Conservation (phyloP, 306 rosid genomes). For the Ceratonia siliqua region DNA sequence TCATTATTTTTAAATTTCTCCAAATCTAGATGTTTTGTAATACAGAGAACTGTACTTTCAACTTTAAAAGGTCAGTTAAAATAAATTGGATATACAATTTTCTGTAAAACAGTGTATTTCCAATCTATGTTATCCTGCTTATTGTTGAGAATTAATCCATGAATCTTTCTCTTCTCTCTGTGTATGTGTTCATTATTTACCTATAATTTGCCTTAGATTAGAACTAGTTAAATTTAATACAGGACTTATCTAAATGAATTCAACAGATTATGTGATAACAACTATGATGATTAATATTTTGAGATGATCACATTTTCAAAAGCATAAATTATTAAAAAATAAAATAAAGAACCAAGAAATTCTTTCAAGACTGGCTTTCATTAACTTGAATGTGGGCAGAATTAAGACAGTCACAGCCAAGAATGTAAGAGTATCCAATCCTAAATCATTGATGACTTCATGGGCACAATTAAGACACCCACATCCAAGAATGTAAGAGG, state of each 20-base stretch:
- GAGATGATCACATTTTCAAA: neutral
- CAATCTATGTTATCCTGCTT: neutral
- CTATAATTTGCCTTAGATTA: neutral
- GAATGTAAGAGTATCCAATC: conserved; percentile 68
- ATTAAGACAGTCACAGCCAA: conserved; percentile 60
- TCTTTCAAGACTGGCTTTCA: conserved; percentile 41
- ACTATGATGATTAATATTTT: neutral
- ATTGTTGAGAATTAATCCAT: neutral
- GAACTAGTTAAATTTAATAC: neutral
- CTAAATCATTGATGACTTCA: conserved; percentile 79
- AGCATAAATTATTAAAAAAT: neutral
- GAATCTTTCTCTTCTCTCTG: neutral
- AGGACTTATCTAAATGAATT: neutral
- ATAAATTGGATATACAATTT: neutral
- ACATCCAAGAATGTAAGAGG: too few species aligned
- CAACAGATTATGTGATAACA: neutral
- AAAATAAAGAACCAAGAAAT: neutral
- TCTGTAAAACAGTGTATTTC: neutral
- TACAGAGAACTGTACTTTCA: neutral
- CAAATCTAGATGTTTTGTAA: neutral
- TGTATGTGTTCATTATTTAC: neutral
- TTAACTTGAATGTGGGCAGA: conserved; percentile 67
- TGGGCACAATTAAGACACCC: too few species aligned
- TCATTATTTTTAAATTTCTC: neutral
- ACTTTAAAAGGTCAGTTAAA: neutral